Base-by-base conservation (phyloP, 2,329 filamentous ascomycete genomes). In the Colletotrichum ledebouriae region DNA sequence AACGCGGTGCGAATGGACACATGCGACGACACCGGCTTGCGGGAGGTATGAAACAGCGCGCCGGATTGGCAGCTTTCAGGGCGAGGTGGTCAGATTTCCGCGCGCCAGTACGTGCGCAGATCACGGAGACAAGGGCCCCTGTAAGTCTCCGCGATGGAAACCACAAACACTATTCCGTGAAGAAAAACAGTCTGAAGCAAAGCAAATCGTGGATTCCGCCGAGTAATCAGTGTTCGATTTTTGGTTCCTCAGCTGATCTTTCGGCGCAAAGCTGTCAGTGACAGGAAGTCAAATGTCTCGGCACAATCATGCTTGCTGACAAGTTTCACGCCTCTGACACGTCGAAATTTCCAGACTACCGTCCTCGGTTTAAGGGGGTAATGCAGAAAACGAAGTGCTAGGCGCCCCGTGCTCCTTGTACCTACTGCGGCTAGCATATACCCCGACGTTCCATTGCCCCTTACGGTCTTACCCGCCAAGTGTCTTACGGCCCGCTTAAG, bases 201-300 rank as follows among this genome's bases (percentile, higher is more conserved):
- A 41, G 52, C 34, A 39, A 22, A 55, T 55, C 17, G 52, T 22
- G 52, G 20, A 41, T 34, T n/a, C 10, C n/a, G 52, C 52, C 52
- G 10, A 13, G 3, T n/a, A 33, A 37, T 29, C 20, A 44, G 25
- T 25, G 25, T 25, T 25, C 25, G 5, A 25, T 25, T 25, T 17
- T 22, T 20, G 13, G 33, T 22, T 29, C 12, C 22, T 17, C 37
- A 34, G 25, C 20, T 61, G 9, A 37, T 33, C 25, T 22, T 44
- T 39, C 22, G 25, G 34, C 6, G 7, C 29, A 7, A 7, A 29
- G 29, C 20, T 61, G 9, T 17, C 22, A 12, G 34, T 53, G 37
- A 61, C 49, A 61, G 47, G 33, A 49, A 53, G 22, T 53, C 59
- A 53, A 53, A 44, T 33, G 47, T 61, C 47, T 53, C 59, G 59